Base-by-base conservation (phyloP, 345 rosid genomes). In the Eutrema japonicum region DNA sequence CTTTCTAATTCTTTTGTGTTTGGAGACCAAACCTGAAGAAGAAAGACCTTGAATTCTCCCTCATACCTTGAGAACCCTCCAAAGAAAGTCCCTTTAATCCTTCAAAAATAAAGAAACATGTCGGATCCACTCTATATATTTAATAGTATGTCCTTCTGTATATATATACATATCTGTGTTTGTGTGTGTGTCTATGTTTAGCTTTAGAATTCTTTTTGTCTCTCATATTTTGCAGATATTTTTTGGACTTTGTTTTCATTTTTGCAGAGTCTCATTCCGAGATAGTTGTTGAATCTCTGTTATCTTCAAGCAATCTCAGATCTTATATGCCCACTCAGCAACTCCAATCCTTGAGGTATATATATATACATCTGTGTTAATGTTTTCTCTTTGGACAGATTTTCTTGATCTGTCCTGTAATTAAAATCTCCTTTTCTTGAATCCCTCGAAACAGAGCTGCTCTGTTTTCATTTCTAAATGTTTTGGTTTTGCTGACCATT, bases 321-420 rank as follows among this genome's bases (percentile, higher is more conserved):
- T 58, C 73, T 68, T 50, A 71, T 71, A 84, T 84, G 89, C 60
- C 84, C 11, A 79, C 75, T 64, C 86, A 65, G 68, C 73, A 77
- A 70, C 22, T 77, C 54, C 88, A 85, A 56, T 81, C 96, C 48
- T 84, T 91, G 38, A 78, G 87, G 98, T 94, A 83, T 62, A 37
- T 43, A 41, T 7, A 38, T 16, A 65, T 29, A 7, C 49, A 58
- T 63, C 38, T 37, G 36, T 40, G 65, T n/a, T 57, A 0, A 4
- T 38, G 22, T 50, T 6, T 48, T 66, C 1, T 42, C 8, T 22
- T 11, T 46, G n/a, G 5, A 51, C 18, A 56, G 37, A 26, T 49
- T 56, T 38, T 54, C 10, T 42, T 75, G 40, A 51, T 5, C 27
- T 74, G 54, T 50, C 59, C 57, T 22, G 26, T 45, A 29, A 4